phyloP scores from a whole-genome alignment of 495 filamentous ascomycete genomes.

The Filosporella fistucella region DNA sequence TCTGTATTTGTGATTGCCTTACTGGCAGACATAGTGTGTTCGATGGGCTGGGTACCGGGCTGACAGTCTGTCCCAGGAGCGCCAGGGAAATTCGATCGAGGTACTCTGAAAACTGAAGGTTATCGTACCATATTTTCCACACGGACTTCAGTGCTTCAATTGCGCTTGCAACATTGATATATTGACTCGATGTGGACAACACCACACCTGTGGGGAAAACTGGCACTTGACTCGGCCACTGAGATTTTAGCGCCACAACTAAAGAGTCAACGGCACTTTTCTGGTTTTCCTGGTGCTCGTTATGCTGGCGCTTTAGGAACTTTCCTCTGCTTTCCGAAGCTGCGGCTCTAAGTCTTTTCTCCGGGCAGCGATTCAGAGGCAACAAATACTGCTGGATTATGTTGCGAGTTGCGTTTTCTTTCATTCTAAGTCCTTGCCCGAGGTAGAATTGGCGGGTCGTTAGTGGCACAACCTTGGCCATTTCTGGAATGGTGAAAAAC shows the following conservation, averaged over 20 bases:
- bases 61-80: background rate
- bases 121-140: conserved; percentile 33
- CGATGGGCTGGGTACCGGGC: background rate
- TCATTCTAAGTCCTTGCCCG: too few species aligned
- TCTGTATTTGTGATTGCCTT: background rate
- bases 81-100: conserved; percentile 13
- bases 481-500: conserved; percentile 25
- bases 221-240: background rate
- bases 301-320: background rate
- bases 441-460: too few species aligned
- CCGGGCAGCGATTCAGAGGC: background rate
- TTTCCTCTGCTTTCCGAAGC: background rate
- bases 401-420: too few species aligned
- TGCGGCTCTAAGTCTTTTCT: background rate
- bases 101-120: conserved; percentile 27
- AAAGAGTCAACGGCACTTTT: background rate
- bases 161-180: conserved; percentile 12
- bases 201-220: background rate
- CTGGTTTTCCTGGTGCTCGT: background rate
- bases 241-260: background rate
- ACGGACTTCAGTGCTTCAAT: conserved; percentile 13
- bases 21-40: background rate
- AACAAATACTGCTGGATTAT: too few species aligned
- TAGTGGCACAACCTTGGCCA: conserved; percentile 16
- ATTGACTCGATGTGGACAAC: background rate